These are phyloP conservation scores for Bipolaris cookei DNA, from an alignment of 2,329 filamentous ascomycete genomes.

Conservation along the genomic window DNA sequence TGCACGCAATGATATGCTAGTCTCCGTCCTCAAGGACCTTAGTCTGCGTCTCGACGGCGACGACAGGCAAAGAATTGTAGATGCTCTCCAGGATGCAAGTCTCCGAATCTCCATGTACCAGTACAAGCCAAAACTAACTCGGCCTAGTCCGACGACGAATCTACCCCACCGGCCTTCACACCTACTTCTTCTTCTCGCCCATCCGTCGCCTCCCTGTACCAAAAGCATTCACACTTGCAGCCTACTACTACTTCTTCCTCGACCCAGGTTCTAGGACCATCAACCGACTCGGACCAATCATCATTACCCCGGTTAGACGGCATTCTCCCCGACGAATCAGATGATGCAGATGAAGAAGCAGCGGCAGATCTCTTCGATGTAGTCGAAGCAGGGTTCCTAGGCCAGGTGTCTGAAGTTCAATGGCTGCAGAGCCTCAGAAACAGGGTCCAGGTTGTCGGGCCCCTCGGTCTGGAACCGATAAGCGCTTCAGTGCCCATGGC, in stretches of 20 bases:
- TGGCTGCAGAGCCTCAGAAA: constrained; percentile 27
- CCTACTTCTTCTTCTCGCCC: constrained; percentile 12
- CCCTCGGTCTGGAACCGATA: constrained; percentile 14
- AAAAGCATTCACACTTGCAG: constrained; percentile 2
- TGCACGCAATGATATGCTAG: constrained; percentile 22
- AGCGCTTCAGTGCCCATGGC: not conserved
- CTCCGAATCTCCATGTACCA: not conserved
- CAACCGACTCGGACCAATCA: not conserved
- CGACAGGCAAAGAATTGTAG: constrained; percentile 18
- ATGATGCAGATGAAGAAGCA: constrained; percentile 2
- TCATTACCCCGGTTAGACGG: constrained; percentile 2
- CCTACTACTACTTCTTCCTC: not conserved
- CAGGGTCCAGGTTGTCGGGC: constrained; percentile 2
- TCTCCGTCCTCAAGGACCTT: constrained; percentile 23
- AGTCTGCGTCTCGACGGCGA: constrained; percentile 18
- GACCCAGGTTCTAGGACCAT: not conserved
- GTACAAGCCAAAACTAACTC: not conserved
- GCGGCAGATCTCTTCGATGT: not conserved
- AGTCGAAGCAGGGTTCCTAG: constrained; percentile 15
- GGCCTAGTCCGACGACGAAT: constrained; percentile 10
- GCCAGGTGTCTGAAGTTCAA: constrained; percentile 29
- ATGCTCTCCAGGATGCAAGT: constrained; percentile 20
- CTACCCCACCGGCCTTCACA: not conserved
- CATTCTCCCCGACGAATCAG: constrained; percentile 1
- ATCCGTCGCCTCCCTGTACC: not conserved